These are phyloP conservation scores for Trichosporon sp. DNA, from an alignment of 1,284 basidiomycete genomes.

Conservation along the genomic window DNA sequence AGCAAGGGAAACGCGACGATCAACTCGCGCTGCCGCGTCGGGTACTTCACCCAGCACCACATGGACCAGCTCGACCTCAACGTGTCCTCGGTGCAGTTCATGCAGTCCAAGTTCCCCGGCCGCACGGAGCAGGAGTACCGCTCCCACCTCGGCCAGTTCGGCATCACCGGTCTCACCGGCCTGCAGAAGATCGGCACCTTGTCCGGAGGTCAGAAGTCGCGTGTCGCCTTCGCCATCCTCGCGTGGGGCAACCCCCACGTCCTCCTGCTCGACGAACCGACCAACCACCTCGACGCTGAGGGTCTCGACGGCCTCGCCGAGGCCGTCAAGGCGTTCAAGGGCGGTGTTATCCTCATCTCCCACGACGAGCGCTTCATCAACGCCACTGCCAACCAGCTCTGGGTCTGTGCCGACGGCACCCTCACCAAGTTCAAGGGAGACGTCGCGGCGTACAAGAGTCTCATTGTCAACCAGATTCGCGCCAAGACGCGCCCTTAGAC, in stretches of 20 bases:
- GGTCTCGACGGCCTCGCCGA: constrained; percentile 76
- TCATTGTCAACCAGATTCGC: constrained; percentile 32
- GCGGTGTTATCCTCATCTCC: constrained; percentile 63
- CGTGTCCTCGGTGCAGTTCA: constrained; percentile 85
- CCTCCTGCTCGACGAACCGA: constrained; percentile 88
- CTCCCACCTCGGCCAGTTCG: constrained; percentile 92
- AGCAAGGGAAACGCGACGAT: constrained; percentile 75
- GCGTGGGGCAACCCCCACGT: constrained; percentile 84
- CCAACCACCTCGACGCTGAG: constrained; percentile 90
- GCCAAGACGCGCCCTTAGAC: constrained; percentile 15
- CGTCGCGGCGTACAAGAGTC: constrained; percentile 84
- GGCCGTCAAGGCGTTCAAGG: constrained; percentile 71
- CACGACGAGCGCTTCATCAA: constrained; percentile 94
- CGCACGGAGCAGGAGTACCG: constrained; percentile 96
- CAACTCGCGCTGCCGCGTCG: constrained; percentile 84
- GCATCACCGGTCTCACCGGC: constrained; percentile 94
- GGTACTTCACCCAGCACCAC: constrained; percentile 97
- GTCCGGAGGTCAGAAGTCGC: constrained; percentile 88
- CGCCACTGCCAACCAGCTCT: constrained; percentile 53
- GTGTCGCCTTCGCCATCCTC: constrained; percentile 91
- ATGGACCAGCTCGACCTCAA: constrained; percentile 84
- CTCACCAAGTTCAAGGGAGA: constrained; percentile 84
- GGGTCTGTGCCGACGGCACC: constrained; percentile 78
- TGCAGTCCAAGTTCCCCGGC: constrained; percentile 87
- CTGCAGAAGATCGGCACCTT: constrained; percentile 54